These are phyloP conservation scores for Ogataea ganodermae DNA, from an alignment of 805 yeast species.

Conservation along the genomic window DNA sequence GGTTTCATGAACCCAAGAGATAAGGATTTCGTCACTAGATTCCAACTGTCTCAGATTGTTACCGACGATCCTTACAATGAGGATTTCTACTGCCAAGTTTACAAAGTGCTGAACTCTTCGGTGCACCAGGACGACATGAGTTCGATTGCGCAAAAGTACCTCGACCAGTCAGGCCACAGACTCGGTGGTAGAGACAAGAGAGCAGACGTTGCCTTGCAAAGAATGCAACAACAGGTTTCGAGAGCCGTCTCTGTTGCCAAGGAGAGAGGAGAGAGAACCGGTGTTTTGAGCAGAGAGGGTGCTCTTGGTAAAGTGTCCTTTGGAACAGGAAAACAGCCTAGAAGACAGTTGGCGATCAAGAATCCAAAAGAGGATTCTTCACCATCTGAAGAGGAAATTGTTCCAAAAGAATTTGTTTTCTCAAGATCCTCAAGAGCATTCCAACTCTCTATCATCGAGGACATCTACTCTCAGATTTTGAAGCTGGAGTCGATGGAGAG, in stretches of 20 bases:
- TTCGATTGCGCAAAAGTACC: slow-evolving; percentile 88
- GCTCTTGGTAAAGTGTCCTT: slow-evolving; percentile 85
- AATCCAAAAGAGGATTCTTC: slow-evolving; percentile 29
- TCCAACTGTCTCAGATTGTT: slow-evolving; percentile 92
- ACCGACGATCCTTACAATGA: slow-evolving; percentile 97
- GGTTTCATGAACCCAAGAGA: slow-evolving; percentile 98
- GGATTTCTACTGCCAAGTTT: slow-evolving; percentile 94
- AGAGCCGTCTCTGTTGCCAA: slow-evolving; percentile 95
- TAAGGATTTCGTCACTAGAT: slow-evolving; percentile 90
- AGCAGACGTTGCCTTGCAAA: slow-evolving; percentile 87
- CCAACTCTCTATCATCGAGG: slow-evolving; percentile 71
- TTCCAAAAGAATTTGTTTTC: slow-evolving; percentile 36
- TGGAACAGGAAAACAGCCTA: slow-evolving; percentile 80
- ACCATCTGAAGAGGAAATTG: slow-evolving; percentile 21
- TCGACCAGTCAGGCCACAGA: slow-evolving; percentile 89
- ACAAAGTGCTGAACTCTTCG: slow-evolving; percentile 66
- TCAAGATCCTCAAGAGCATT: slow-evolving; percentile 47
- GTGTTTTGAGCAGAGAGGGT: slow-evolving; percentile 69
- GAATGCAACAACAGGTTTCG: slow-evolving; percentile 98
- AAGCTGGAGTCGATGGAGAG: slow-evolving; percentile 76
- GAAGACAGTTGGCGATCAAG: slow-evolving; percentile 73
- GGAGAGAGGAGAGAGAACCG: slow-evolving; percentile 68
- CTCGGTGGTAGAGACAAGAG: slow-evolving; percentile 81
- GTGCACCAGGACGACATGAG: slow-evolving; percentile 62
- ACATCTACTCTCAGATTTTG: slow-evolving; percentile 73